These are phyloP conservation scores for Pulveroboletus ravenelii DNA, from an alignment of 768 basidiomycete genomes.

Conservation along the genomic window DNA sequence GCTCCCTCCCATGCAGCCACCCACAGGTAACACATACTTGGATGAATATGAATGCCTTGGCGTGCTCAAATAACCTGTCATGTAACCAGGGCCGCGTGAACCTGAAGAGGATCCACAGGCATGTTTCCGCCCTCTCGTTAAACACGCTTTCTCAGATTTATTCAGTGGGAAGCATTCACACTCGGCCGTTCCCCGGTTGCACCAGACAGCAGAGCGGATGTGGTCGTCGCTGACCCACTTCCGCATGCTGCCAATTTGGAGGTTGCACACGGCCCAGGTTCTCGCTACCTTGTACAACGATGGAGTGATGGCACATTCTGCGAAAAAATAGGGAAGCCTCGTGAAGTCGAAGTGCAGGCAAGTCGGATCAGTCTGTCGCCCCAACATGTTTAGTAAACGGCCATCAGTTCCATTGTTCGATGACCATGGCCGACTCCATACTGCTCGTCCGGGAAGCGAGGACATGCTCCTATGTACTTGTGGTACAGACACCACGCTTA, in stretches of 20 bases:
- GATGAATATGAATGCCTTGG: conserved; percentile 22
- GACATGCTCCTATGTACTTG: conserved; percentile 90
- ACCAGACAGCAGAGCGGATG: conserved; percentile 56
- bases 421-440: conserved; percentile 89
- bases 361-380: conserved; percentile 20
- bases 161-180: conserved; percentile 75
- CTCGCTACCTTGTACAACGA: conserved; percentile 87
- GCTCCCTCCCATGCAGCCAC: conserved; percentile 56
- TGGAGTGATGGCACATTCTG: conserved; percentile 91
- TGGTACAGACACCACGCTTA: conserved; percentile 91
- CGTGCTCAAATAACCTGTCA: conserved; percentile 17
- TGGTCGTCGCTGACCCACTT: conserved; percentile 61
- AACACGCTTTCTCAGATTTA: conserved; percentile 18
- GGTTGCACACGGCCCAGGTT: conserved; percentile 71
- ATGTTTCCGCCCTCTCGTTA: conserved; percentile 32
- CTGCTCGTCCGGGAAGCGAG: conserved; percentile 89
- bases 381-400: conserved; percentile 1
- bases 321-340: conserved; percentile 82
- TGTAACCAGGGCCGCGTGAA: conserved; percentile 55
- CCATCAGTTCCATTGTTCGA: conserved; percentile 86
- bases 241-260: conserved; percentile 68
- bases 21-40: conserved; percentile 49
- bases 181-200: conserved; percentile 64
- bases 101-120: conserved; percentile 86
- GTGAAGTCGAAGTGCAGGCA: conserved; percentile 95